Percentiles rank a stretch among this genome's conserved stretches.
These are phyloP conservation scores for Suhomyces coccinellae DNA, from an alignment of 1,139 yeast species.

Conservation along the genomic window DNA sequence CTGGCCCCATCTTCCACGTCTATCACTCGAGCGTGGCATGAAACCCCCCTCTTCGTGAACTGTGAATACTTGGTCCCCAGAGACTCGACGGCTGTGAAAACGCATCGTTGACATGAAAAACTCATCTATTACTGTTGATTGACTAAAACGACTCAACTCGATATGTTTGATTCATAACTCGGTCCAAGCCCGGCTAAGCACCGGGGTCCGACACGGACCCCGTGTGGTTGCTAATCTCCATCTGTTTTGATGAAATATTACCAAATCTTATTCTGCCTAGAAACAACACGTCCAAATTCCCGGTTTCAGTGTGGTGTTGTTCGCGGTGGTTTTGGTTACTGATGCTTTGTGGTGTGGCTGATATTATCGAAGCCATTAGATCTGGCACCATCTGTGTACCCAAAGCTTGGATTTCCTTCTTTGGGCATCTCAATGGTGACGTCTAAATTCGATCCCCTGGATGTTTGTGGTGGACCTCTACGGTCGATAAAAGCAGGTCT, in stretches of 20 bases:
- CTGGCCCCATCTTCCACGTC: too few species aligned
- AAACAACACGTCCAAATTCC: neutral
- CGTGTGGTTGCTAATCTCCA: neutral
- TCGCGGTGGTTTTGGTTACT: neutral
- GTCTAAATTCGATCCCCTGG: neutral
- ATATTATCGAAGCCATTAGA: neutral
- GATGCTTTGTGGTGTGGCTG: slow-evolving; percentile 3
- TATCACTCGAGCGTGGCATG: too few species aligned
- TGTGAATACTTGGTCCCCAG: neutral
- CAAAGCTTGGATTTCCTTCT: neutral
- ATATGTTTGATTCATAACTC: neutral
- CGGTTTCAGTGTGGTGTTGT: slow-evolving; percentile 1
- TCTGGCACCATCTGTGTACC: neutral
- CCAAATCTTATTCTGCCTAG: neutral
- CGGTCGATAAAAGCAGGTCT: neutral
- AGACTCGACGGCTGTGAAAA: slow-evolving; percentile 1
- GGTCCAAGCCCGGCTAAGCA: slow-evolving; percentile 2
- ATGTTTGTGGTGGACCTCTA: slow-evolving; percentile 1
- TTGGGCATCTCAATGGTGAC: neutral
- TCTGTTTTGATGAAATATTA: neutral
- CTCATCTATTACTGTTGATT: neutral
- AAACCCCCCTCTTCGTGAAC: neutral
- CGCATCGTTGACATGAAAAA: neutral
- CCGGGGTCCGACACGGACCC: neutral
- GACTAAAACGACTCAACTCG: neutral